Evolutionary conservation across 306 rosid species (phyloP).

Genomic region (Lathyrus oleraceus): DNA sequence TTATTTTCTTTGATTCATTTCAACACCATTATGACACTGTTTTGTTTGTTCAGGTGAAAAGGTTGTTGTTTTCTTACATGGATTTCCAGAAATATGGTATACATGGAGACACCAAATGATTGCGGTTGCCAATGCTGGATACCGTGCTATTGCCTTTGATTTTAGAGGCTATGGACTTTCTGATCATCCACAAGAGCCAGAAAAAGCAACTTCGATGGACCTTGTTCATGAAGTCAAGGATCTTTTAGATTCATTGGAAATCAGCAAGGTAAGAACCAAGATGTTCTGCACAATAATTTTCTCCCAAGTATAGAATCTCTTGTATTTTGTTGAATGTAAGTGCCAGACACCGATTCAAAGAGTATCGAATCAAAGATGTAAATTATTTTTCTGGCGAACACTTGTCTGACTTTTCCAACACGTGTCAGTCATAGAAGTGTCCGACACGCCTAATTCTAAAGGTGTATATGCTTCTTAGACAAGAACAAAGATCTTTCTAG

Average conservation of each 20-base stretch:
- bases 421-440: too few species aligned
- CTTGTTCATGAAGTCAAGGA: conserved; percentile 50
- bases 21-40: neutral
- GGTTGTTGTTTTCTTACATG: conserved; percentile 72
- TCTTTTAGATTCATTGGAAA: conserved; percentile 57
- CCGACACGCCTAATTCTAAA: too few species aligned
- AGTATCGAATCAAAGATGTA: too few species aligned
- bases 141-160: conserved; percentile 67
- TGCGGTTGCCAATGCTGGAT: conserved; percentile 64
- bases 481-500: too few species aligned
- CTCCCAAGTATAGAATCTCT: neutral
- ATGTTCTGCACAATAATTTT: neutral
- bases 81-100: conserved; percentile 85
- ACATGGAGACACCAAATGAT: conserved; percentile 80
- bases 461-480: too few species aligned
- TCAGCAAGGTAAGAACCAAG: conserved; percentile 45
- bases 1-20: neutral
- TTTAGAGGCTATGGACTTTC: conserved; percentile 84
- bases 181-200: conserved; percentile 56
- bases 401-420: too few species aligned
- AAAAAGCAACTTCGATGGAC: conserved; percentile 47
- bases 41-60: conserved; percentile 47
- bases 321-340: too few species aligned
- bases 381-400: too few species aligned
- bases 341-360: too few species aligned